Evolutionary conservation across 129 eudicot species (phyloP).

Genomic region (Saussurea involucrata): DNA sequence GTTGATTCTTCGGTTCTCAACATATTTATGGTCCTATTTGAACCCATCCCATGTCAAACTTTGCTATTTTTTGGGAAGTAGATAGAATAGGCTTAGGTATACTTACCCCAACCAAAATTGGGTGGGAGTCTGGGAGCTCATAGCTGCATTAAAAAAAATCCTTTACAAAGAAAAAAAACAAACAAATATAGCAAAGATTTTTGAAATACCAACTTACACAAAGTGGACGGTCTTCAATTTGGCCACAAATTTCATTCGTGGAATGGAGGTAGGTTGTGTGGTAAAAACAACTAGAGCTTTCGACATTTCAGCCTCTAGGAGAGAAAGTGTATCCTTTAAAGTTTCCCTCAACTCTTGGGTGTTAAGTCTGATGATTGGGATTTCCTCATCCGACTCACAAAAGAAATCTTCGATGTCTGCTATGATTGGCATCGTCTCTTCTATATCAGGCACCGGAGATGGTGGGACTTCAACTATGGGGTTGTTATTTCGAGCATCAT

Average conservation of each 20-base stretch:
- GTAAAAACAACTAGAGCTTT: constrained; percentile 33
- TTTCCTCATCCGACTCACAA: constrained; percentile 37
- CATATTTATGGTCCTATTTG: too few relatives aligned
- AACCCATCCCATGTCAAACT: too few relatives aligned
- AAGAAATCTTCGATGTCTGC: constrained; percentile 45
- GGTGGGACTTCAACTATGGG: constrained; percentile 40
- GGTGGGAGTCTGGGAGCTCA: constrained; percentile 53
- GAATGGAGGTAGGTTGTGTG: constrained; percentile 10
- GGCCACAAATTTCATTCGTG: constrained; percentile 24
- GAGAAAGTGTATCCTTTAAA: constrained; percentile 12
- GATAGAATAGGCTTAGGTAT: too few relatives aligned
- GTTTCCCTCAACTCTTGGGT: constrained; percentile 28
- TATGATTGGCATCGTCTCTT: background rate
- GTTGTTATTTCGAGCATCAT: constrained; percentile 16
- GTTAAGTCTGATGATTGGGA: constrained; percentile 34
- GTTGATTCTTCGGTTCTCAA: too few relatives aligned
- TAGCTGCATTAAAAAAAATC: constrained; percentile 33
- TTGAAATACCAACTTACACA: constrained; percentile 47
- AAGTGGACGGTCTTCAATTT: constrained; percentile 51
- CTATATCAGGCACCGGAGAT: constrained; percentile 42
- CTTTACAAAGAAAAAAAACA: background rate
- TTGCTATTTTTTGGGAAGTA: background rate
- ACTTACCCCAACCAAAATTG: constrained; percentile 45
- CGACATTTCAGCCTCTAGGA: constrained; percentile 29
- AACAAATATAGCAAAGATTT: background rate